A percentile compares a stretch with the other conserved stretches of the same genome.
These are phyloP conservation scores for Cytospora mali DNA, from an alignment of 2,329 filamentous ascomycete genomes.

Conservation along the genomic window DNA sequence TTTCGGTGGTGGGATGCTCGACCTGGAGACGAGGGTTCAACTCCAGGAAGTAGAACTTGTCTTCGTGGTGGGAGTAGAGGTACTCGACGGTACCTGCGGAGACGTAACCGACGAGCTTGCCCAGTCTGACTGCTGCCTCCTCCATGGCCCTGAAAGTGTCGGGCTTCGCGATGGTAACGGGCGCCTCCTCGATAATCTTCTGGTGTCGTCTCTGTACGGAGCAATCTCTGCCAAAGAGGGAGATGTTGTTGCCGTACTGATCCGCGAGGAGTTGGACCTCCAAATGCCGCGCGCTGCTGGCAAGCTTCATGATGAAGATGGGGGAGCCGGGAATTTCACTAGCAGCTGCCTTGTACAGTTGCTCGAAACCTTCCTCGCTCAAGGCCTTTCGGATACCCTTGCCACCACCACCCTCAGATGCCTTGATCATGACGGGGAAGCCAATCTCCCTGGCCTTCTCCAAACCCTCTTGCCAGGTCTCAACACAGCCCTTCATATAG, in stretches of 20 bases:
- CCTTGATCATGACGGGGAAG: conserved; percentile 99
- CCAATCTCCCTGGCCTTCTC: conserved; percentile 85
- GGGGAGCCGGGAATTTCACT: conserved; percentile 98
- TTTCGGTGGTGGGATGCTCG: conserved; percentile 98
- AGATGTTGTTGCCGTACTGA: conserved; percentile 99
- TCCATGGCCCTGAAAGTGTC: conserved; percentile 96
- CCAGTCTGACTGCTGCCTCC: conserved; percentile 90
- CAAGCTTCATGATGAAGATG: conserved; percentile 99
- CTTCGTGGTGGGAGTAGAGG: conserved; percentile 94
- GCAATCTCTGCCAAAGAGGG: conserved; percentile 96
- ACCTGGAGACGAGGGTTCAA: conserved; percentile 98
- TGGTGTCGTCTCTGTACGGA: conserved; percentile 98
- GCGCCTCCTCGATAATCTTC: conserved; percentile 99
- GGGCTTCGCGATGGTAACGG: conserved; percentile 90
- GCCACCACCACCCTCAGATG: conserved; percentile 98
- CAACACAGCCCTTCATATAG: conserved; percentile 90
- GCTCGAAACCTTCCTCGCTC: conserved; percentile 79
- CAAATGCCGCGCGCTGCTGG: conserved; percentile 92
- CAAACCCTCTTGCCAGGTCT: conserved; percentile 87
- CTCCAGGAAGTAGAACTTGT: conserved; percentile 99
- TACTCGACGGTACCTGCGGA: conserved; percentile 99
- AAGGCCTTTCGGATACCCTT: conserved; percentile 98
- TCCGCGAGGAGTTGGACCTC: conserved; percentile 97
- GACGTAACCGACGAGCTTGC: conserved; percentile 94
- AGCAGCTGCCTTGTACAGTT: conserved; percentile 91